Conservation (phyloP, 805 yeast species). For the Candida railenensis region DNA sequence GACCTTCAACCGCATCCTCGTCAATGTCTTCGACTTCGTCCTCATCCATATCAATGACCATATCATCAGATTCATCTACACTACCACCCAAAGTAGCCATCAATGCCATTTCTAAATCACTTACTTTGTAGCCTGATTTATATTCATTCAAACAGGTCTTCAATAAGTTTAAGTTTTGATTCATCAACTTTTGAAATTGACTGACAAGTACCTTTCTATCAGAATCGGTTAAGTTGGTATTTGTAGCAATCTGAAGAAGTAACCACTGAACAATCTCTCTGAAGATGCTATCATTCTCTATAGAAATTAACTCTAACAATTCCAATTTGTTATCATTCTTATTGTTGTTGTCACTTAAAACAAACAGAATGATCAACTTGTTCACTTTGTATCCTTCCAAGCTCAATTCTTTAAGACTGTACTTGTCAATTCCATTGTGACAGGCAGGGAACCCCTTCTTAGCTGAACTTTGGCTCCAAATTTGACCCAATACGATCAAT, state of each 20-base stretch:
- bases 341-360: not conserved
- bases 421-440: not conserved
- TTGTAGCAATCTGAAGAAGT: not conserved
- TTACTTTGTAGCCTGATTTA: slow-evolving; percentile 17
- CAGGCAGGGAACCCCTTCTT: not conserved
- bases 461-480: slow-evolving; percentile 25
- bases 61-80: slow-evolving; percentile 17
- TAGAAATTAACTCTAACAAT: not conserved
- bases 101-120: slow-evolving; percentile 53
- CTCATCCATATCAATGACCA: slow-evolving; percentile 10
- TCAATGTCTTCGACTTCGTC: slow-evolving; percentile 21
- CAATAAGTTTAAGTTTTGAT: slow-evolving; percentile 20
- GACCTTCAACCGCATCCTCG: slow-evolving; percentile 17
- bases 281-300: not conserved
- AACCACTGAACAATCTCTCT: not conserved
- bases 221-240: not conserved
- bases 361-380: slow-evolving; percentile 27
- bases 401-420: slow-evolving; percentile 11
- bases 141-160: slow-evolving; percentile 14
- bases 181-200: slow-evolving; percentile 22
- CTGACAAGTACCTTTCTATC: slow-evolving; percentile 14
- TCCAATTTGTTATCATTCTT: not conserved
- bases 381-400: slow-evolving; percentile 26
- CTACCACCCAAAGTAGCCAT: slow-evolving; percentile 55
- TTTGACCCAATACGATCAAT: slow-evolving; percentile 39